Percentiles rank a stretch among this genome's conserved stretches.
Evolutionary conservation across 805 yeast species (phyloP).

Genomic region (Lipomyces chichibuensis): DNA sequence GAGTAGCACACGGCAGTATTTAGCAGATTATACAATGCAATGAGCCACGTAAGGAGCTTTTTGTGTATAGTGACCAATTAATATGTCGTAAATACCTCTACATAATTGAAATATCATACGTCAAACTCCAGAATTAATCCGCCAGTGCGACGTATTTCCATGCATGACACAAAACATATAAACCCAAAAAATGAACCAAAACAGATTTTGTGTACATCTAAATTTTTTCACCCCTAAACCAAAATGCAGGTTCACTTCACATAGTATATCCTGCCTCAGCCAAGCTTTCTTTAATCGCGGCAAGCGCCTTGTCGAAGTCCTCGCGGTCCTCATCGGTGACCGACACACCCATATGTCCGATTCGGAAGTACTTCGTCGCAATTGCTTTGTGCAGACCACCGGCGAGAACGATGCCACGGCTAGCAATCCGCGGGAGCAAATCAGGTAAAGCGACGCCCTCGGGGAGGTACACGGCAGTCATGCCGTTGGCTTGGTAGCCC

Average conservation of each 20-base stretch:
- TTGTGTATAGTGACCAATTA: not conserved
- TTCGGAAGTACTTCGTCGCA: slow-evolving; percentile 80
- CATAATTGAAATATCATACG: not conserved
- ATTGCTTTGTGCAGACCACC: slow-evolving; percentile 87
- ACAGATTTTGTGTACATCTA: slow-evolving; percentile 35
- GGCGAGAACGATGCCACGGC: slow-evolving; percentile 75
- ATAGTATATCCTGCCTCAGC: slow-evolving; percentile 65
- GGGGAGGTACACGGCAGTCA: slow-evolving; percentile 83
- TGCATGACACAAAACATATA: not conserved
- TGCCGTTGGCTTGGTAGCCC: slow-evolving; percentile 78
- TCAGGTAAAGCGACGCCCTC: slow-evolving; percentile 71
- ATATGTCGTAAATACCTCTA: not conserved
- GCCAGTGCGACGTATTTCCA: not conserved
- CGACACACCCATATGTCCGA: slow-evolving; percentile 95
- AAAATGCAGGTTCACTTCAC: slow-evolving; percentile 36
- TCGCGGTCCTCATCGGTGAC: slow-evolving; percentile 59
- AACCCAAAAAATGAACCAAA: not conserved
- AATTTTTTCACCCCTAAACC: slow-evolving; percentile 44
- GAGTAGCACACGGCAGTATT: not conserved
- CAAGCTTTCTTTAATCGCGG: slow-evolving; percentile 55
- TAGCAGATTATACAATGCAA: not conserved
- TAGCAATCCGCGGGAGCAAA: slow-evolving; percentile 58
- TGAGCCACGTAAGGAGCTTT: not conserved
- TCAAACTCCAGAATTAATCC: not conserved
- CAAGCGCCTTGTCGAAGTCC: slow-evolving; percentile 57